Base-by-base conservation (phyloP, 2,329 filamentous ascomycete species). In the Botryotinia globosa region DNA sequence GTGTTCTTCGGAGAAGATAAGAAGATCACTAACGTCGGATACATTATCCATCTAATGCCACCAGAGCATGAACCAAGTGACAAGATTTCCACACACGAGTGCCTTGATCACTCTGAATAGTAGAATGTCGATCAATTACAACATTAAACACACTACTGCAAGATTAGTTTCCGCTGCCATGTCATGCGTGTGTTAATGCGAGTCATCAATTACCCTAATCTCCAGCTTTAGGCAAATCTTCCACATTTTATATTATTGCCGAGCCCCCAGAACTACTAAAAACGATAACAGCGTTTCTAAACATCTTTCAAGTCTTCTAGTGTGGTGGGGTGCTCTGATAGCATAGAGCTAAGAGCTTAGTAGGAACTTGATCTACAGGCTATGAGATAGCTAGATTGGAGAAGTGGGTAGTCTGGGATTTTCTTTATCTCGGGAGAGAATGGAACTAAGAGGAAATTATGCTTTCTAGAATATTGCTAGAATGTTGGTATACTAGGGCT, bases 31-130 rank as follows among this genome's bases (percentile, higher is more conserved):
- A 29, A 18, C 8, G 12, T n/a, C 25, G 48, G 6, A 2, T 3
- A 20, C 10, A 32, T 1, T 20, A 58, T 20, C 29, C 7, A 32
- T 29, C 18, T 16, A 32, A 58, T 20, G 16, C 16, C 7, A 32
- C 18, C 14, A 20, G 1, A 32, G 8, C 54, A 9, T 18, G 16
- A 58, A 10, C 4, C 0, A 32, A 2, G 3, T 58, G 7, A 18
- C 54, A 58, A 58, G 1, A 32, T 20, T 32, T 32, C 54, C 54
- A 29, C 3, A 4, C 8, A 58, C 1, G 4, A 9, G 4, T 58
- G 1, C 16, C 29, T 32, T 20, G 2, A 32, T 20, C n/a, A 18
- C n/a, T 8, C 4, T 0, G 3, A 56, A 29, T 9, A 3, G 3
- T 16, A 18, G 10, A 18, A 10, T 32, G 0, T 2, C 20, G 3